A percentile compares a stretch with the other conserved stretches of the same genome.
Conservation (phyloP, 192 early-diverging fungal species). For the Entomortierella parvispora region DNA sequence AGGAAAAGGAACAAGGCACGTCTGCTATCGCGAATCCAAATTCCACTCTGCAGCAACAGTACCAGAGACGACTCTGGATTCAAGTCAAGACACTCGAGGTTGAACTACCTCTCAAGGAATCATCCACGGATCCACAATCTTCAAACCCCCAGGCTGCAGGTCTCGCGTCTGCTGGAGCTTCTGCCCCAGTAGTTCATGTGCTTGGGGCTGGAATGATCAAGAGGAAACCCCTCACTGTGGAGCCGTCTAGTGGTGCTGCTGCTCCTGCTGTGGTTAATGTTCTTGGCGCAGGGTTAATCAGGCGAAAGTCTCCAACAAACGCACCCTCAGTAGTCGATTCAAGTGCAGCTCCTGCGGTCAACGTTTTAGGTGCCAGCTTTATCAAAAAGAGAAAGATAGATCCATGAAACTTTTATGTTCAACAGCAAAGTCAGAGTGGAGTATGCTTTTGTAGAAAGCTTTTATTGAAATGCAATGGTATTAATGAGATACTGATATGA, state of each 20-base stretch:
- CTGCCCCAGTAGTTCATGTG: slow-evolving; percentile 2
- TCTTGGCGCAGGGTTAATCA: slow-evolving; percentile 10
- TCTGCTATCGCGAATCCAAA: slow-evolving; percentile 6
- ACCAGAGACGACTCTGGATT: not conserved
- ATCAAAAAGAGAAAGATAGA: slow-evolving; percentile 30
- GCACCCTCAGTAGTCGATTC: not conserved
- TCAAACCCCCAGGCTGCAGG: not conserved
- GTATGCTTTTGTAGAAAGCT: too few species aligned
- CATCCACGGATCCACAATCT: not conserved
- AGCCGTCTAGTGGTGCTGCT: not conserved
- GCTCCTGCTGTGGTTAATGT: slow-evolving; percentile 7
- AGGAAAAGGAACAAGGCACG: not conserved
- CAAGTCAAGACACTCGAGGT: not conserved
- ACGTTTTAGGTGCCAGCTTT: slow-evolving; percentile 12
- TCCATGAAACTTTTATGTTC: slow-evolving; percentile 11
- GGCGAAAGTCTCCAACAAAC: not conserved
- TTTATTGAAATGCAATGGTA: too few species aligned
- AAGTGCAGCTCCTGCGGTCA: slow-evolving; percentile 2
- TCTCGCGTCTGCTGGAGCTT: not conserved
- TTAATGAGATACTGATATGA: too few species aligned
- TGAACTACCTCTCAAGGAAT: not conserved
- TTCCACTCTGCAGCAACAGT: not conserved
- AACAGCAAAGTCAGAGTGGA: too few species aligned
- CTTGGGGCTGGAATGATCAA: slow-evolving; percentile 26
- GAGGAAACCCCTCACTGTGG: slow-evolving; percentile 8